phyloP scores from a whole-genome alignment of 2,329 filamentous ascomycete species.

The Eutypella sp. region DNA sequence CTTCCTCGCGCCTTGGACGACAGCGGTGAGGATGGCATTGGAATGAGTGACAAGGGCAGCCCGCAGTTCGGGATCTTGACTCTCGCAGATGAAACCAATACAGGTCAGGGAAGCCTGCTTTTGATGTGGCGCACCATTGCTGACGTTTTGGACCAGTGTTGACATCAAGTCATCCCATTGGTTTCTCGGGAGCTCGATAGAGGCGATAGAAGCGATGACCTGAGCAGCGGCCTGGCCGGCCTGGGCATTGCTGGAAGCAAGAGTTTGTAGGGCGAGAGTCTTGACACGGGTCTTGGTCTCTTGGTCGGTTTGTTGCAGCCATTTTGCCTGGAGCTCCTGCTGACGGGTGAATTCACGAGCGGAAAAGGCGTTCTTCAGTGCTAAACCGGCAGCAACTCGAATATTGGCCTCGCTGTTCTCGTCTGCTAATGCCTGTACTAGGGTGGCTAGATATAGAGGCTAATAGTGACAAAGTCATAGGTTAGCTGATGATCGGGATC shows the following conservation, averaged over 20 bases:
- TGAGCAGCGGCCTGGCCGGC: conserved; percentile 88
- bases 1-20: conserved; percentile 94
- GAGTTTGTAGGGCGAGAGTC: conserved; percentile 81
- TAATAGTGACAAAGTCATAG: conserved; percentile 6
- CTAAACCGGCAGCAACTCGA: conserved; percentile 89
- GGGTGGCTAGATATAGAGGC: conserved; percentile 87
- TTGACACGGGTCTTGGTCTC: conserved; percentile 86
- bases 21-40: conserved; percentile 95
- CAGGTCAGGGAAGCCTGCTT: conserved; percentile 93
- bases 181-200: conserved; percentile 87
- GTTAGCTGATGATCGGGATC: too few relatives aligned
- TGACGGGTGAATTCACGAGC: conserved; percentile 84
- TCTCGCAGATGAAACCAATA: conserved; percentile 99
- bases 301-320: conserved; percentile 76
- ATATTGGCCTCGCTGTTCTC: conserved; percentile 78
- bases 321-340: conserved; percentile 88
- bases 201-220: conserved; percentile 90
- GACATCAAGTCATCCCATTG: conserved; percentile 94
- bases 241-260: conserved; percentile 72
- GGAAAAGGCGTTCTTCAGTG: conserved; percentile 96
- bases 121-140: conserved; percentile 76
- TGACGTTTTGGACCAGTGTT: conserved; percentile 86
- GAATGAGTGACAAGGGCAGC: conserved; percentile 79
- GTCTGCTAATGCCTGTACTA: conserved; percentile 92
- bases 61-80: conserved; percentile 81